Evolutionary conservation across 129 eudicot species (phyloP).

Genomic region (Flaveria trinervia): DNA sequence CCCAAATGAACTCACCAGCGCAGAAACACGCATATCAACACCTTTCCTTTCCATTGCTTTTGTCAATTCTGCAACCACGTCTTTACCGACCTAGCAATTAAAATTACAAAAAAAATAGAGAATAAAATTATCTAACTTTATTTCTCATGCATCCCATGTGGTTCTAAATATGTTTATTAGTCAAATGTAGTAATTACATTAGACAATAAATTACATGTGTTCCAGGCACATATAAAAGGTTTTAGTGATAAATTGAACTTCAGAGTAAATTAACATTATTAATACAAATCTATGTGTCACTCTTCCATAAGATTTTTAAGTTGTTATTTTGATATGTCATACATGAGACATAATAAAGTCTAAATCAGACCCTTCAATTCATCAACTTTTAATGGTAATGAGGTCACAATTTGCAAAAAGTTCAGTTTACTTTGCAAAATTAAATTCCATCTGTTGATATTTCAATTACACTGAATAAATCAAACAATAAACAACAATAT

Average conservation of each 20-base stretch:
- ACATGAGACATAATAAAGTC: not conserved
- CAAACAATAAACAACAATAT: not conserved
- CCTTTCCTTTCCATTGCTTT: constrained; percentile 71
- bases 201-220: not conserved
- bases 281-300: not conserved
- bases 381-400: not conserved
- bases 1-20: constrained; percentile 54
- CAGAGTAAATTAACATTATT: not conserved
- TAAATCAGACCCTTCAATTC: not conserved
- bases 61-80: constrained; percentile 58
- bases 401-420: not conserved
- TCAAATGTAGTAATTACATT: constrained; percentile 7
- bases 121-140: not conserved
- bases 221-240: not conserved
- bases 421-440: not conserved
- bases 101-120: not conserved
- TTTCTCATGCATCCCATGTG: not conserved
- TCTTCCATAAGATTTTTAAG: not conserved
- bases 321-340: not conserved
- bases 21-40: constrained; percentile 72
- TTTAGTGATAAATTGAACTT: not conserved
- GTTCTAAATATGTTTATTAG: not conserved
- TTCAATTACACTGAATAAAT: not conserved
- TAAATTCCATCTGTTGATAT: not conserved
- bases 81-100: constrained; percentile 39